Percentiles rank a stretch among this genome's conserved stretches.
Conservation (phyloP, 2,329 filamentous ascomycete genomes). For the Cordyceps sp. region DNA sequence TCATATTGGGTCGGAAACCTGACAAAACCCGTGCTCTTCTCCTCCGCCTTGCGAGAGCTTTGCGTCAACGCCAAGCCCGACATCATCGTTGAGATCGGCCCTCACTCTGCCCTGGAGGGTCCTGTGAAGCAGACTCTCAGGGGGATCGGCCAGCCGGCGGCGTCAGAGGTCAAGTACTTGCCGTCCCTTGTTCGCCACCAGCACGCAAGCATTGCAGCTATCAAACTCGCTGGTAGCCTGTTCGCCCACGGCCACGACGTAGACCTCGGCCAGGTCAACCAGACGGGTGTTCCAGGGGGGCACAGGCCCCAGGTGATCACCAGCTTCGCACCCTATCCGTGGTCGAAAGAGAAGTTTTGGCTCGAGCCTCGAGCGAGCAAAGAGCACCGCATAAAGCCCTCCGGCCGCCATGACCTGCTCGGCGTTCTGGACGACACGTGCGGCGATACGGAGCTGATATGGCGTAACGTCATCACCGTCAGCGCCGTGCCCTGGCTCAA, state of each 20-base stretch:
- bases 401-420: conserved; percentile 26
- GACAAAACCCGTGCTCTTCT: conserved; percentile 24
- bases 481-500: conserved; percentile 39
- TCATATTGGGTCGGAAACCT: conserved; percentile 29
- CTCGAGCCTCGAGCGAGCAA: conserved; percentile 26
- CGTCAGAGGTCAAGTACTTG: conserved; percentile 24
- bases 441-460: conserved; percentile 26
- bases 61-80: conserved; percentile 10
- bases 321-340: conserved; percentile 29
- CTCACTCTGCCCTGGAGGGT: conserved; percentile 30
- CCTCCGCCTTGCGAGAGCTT: conserved; percentile 15
- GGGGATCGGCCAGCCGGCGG: conserved; percentile 20
- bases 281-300: conserved; percentile 6
- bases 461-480: conserved; percentile 29
- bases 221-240: conserved; percentile 25
- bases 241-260: conserved; percentile 25
- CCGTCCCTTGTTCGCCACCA: conserved; percentile 33
- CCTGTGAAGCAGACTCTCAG: conserved; percentile 35
- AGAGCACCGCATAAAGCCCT: conserved; percentile 22
- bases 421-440: conserved; percentile 25
- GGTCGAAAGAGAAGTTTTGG: conserved; percentile 30
- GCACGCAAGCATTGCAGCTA: conserved; percentile 25
- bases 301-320: conserved; percentile 13
- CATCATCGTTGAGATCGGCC: conserved; percentile 25
- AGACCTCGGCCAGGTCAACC: conserved; percentile 29